Base-by-base conservation (phyloP, 129 eudicot species). In the Flaveria brownii region DNA sequence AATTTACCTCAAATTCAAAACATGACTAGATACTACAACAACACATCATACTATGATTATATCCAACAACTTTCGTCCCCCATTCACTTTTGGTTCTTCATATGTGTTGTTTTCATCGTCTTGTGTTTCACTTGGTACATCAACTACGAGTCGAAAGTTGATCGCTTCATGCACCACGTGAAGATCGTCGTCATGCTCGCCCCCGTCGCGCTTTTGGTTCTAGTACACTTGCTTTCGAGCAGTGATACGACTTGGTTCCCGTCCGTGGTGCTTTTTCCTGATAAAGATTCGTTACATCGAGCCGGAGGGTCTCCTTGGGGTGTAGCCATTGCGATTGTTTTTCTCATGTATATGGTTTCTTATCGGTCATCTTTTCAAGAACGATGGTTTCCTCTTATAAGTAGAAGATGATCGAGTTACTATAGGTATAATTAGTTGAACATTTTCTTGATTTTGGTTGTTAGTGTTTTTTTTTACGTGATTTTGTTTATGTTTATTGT, bases 271-370 rank as follows among this genome's bases (percentile, higher is more conserved):
- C 78, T 89, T 3, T 41, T 84, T 75, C 91, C 93, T 1, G 91
- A 88, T 73, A 80, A 81, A 76, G 88, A 91, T n/a, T 79, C 87
- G 14, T 22, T 88, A 59, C 91, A 90, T 47, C 78, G 87, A 57
- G 91, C 83, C 1, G 93, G 97, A 49, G 93, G 91, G 63, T 88
- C 93, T 22, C 91, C 97, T 0, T 65, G 86, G 78, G 97, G 97
- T 17, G 88, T 91, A 45, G 97, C 82, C 16, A 23, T 82, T 72
- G 72, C 86, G 41, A 89, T 91, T 41, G 77, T 86, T 51, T 77
- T 91, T 17, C 87, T 91, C 46, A 36, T 91, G n/a, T 86, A 72
- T 70, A 84, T 88, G 97, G 74, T 83, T 43, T 84, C 91, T 83
- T 60, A 82, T 51, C 86, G 71, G 2, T 47, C 87, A 54, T 82